Evolutionary conservation across 2,329 filamentous ascomycete species (phyloP).

Genomic region (Stromatinia cepivora): DNA sequence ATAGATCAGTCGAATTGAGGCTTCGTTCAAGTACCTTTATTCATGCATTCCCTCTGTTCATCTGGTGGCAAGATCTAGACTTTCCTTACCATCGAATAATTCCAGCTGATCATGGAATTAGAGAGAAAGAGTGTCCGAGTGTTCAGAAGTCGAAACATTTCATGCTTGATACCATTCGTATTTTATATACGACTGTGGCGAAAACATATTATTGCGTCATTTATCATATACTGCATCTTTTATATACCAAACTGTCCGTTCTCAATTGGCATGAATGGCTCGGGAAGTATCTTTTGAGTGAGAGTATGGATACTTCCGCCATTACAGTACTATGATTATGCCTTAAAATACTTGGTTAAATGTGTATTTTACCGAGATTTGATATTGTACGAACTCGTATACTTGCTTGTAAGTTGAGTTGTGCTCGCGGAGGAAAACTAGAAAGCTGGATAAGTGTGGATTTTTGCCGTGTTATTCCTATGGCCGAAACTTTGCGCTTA

Average conservation of each 20-base stretch:
- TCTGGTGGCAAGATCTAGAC: not conserved
- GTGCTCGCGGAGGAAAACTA: not conserved
- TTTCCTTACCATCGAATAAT: not conserved
- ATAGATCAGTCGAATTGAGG: not conserved
- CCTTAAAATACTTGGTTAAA: not conserved
- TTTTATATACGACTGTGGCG: not conserved
- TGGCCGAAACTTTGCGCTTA: not conserved
- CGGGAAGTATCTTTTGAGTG: not conserved
- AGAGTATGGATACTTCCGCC: not conserved
- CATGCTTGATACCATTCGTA: slow-evolving; percentile 3
- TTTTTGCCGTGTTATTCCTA: not conserved
- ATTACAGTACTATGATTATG: not conserved
- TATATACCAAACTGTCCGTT: not conserved
- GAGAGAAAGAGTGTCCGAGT: not conserved
- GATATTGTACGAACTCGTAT: not conserved
- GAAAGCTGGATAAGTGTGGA: not conserved
- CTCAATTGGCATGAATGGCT: not conserved
- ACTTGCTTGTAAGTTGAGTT: not conserved
- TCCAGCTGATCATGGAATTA: not conserved
- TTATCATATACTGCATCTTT: not conserved
- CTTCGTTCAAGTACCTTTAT: not conserved
- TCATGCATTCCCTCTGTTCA: slow-evolving; percentile 4
- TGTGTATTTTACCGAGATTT: not conserved
- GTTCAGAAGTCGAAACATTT: not conserved
- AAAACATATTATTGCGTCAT: not conserved